Evolutionary conservation across 169 alveolate species (phyloP).

Genomic region (Prorocentrum cordatum): DNA sequence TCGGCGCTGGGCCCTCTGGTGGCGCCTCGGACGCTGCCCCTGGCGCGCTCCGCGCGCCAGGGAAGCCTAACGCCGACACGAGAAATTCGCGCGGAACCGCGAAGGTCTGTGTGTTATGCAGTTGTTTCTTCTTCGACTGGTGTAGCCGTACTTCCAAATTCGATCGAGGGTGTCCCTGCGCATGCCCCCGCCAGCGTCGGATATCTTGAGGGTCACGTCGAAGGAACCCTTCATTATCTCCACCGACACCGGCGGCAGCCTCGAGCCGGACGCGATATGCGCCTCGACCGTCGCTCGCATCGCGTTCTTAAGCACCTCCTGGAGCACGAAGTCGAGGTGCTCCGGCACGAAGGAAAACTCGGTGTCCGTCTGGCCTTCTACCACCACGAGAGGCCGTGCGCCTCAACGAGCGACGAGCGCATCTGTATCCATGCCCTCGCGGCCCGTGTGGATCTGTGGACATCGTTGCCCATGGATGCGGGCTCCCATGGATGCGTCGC

Average conservation of each 20-base stretch:
- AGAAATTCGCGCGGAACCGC: no score
- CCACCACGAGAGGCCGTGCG: background rate
- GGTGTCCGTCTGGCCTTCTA: background rate
- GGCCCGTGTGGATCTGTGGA: no score
- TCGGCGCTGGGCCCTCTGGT: no score
- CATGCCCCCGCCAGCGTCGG: conserved; percentile 13
- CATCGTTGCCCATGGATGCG: no score
- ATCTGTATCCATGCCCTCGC: no score
- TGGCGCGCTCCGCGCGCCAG: no score
- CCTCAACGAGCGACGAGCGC: no score
- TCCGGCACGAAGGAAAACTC: background rate
- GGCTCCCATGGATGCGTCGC: no score
- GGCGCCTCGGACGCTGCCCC: no score
- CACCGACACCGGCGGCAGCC: background rate
- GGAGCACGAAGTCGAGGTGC: background rate
- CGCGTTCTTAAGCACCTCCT: background rate
- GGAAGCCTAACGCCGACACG: no score
- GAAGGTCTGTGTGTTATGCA: no score
- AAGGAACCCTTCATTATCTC: background rate
- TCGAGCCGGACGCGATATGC: background rate
- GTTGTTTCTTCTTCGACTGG: no score
- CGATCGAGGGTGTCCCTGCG: background rate
- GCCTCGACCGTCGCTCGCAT: background rate
- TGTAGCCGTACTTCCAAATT: background rate
- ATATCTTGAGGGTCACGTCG: background rate